phyloP scores from a whole-genome alignment of 2,329 filamentous ascomycete species.

The Venturia oleaginea region DNA sequence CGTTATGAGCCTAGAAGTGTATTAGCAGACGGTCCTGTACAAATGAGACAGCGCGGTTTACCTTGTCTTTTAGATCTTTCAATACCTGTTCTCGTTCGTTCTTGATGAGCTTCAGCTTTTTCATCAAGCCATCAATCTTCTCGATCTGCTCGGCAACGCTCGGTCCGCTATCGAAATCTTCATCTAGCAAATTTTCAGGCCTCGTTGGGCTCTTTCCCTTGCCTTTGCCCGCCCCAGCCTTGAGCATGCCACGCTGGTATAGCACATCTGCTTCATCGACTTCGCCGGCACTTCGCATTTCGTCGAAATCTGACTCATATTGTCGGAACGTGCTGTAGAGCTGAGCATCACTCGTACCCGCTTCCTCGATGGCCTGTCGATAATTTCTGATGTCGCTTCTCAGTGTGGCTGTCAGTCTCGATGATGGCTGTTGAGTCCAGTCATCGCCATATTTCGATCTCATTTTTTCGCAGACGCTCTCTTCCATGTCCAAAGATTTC shows the following conservation, averaged over 20 bases:
- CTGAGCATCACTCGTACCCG: constrained; percentile 74
- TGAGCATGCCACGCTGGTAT: constrained; percentile 79
- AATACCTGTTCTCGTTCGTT: constrained; percentile 83
- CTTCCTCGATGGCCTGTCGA: constrained; percentile 80
- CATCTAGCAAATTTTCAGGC: constrained; percentile 79
- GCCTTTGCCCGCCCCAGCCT: constrained; percentile 51
- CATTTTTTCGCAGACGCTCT: constrained; percentile 99
- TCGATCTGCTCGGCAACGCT: constrained; percentile 86
- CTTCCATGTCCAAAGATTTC: constrained; percentile 91
- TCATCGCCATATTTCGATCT: constrained; percentile 90
- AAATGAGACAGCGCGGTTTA: constrained; percentile 32
- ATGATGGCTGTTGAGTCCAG: constrained; percentile 96
- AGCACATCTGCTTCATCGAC: constrained; percentile 78
- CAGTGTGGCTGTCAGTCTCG: constrained; percentile 76
- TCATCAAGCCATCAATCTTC: constrained; percentile 79
- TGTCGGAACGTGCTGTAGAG: constrained; percentile 76
- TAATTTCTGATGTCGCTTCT: constrained; percentile 83
- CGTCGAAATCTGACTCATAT: constrained; percentile 81
- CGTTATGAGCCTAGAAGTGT: constrained; percentile 66
- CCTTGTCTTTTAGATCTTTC: constrained; percentile 97
- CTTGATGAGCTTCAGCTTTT: constrained; percentile 87
- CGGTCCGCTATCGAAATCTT: constrained; percentile 73
- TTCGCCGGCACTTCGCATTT: constrained; percentile 86
- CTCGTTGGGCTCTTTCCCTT: constrained; percentile 48
- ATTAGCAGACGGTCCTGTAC: neutral